A percentile compares a stretch with the other conserved stretches of the same genome.
phyloP scores from a whole-genome alignment of 73 alveolate species.

The Stentor roeselii region DNA sequence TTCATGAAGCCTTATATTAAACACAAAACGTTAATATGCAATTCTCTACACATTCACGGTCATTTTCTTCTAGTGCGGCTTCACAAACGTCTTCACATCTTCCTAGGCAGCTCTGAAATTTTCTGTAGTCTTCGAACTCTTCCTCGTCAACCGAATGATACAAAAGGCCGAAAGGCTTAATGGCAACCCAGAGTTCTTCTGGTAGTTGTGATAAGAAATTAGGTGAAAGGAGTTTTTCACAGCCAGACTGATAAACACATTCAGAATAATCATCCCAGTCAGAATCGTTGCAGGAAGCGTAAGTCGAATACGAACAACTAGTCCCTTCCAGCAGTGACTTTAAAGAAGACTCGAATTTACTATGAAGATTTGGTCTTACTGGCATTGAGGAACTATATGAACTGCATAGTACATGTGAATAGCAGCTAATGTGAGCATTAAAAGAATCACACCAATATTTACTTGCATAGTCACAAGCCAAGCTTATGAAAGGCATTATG shows the following conservation, averaged over 20 bases:
- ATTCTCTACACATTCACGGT: background rate
- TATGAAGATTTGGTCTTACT: background rate
- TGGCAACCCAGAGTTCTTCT: background rate
- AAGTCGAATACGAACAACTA: background rate
- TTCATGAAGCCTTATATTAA: background rate
- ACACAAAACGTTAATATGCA: background rate
- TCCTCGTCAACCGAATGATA: background rate
- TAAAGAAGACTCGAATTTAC: background rate
- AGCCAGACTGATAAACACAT: background rate
- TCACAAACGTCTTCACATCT: conserved; percentile 4
- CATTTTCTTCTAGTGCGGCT: background rate
- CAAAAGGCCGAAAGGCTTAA: background rate
- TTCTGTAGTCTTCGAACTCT: background rate
- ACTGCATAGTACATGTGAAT: background rate
- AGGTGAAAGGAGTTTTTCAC: background rate
- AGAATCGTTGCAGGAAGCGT: background rate
- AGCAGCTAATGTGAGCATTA: background rate
- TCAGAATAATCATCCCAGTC: background rate
- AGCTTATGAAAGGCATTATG: too few relatives aligned
- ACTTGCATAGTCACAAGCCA: background rate
- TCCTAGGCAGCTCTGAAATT: background rate
- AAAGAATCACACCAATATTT: background rate
- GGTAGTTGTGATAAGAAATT: background rate
- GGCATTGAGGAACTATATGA: background rate
- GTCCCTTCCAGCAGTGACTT: background rate